phyloP scores from a whole-genome alignment of 257 asterid genomes.

The Przewalskia tangutica region DNA sequence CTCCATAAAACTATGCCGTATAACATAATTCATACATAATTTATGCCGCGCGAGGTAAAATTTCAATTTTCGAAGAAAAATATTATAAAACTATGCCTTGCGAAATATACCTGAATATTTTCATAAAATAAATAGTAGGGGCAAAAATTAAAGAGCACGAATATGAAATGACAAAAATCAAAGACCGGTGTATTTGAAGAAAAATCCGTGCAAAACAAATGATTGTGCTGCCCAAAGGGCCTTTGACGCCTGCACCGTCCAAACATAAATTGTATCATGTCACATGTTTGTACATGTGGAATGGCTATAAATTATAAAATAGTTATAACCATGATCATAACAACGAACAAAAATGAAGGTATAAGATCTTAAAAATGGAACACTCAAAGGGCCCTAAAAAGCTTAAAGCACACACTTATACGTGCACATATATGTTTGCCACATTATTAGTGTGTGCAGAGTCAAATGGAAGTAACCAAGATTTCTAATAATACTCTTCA shows the following conservation, averaged over 20 bases:
- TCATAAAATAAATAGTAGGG: too few relatives aligned
- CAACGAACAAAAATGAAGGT: background rate
- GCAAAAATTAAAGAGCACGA: too few relatives aligned
- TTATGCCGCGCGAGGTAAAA: too few relatives aligned
- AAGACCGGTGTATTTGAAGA: too few relatives aligned
- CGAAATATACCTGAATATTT: too few relatives aligned
- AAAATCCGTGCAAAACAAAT: too few relatives aligned
- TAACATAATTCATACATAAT: too few relatives aligned
- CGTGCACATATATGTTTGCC: background rate
- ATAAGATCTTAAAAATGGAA: too few relatives aligned
- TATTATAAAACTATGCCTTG: too few relatives aligned
- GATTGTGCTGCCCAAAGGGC: background rate
- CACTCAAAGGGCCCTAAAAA: background rate
- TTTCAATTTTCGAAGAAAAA: too few relatives aligned
- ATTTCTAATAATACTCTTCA: background rate
- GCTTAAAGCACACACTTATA: background rate
- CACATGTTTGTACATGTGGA: background rate
- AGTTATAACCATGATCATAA: background rate
- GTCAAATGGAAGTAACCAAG: background rate
- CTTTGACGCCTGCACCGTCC: background rate
- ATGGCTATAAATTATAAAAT: background rate
- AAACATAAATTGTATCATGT: background rate
- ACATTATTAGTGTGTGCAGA: background rate
- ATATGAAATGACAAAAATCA: too few relatives aligned
- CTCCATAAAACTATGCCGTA: too few relatives aligned